phyloP scores from a whole-genome alignment of 1,284 basidiomycete genomes.

The Ustilago curta region DNA sequence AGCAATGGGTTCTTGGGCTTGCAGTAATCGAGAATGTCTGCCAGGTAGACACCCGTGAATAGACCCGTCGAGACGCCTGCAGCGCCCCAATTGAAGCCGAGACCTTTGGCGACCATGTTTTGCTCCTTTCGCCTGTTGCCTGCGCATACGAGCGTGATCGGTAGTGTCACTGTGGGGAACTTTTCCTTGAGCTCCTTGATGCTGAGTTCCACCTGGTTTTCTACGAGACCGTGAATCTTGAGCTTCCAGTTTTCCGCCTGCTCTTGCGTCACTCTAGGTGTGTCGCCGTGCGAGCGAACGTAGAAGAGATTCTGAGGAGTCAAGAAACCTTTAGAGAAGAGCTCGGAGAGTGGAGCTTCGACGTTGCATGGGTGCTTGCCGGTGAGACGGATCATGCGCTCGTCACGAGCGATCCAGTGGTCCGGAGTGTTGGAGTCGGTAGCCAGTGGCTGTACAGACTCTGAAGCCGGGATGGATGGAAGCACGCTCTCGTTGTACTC shows the following conservation, averaged over 20 bases:
- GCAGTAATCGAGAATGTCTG: conserved; percentile 75
- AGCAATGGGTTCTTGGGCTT: conserved; percentile 69
- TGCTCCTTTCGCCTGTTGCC: conserved; percentile 80
- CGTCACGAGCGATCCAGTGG: conserved; percentile 59
- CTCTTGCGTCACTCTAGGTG: conserved; percentile 73
- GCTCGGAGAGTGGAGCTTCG: conserved; percentile 73
- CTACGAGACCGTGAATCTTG: conserved; percentile 72
- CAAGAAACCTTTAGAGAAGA: conserved; percentile 75
- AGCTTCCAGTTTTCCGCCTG: conserved; percentile 73
- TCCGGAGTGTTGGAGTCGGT: conserved; percentile 61
- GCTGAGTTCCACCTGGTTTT: conserved; percentile 51
- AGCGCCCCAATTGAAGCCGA: conserved; percentile 74
- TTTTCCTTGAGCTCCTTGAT: conserved; percentile 70
- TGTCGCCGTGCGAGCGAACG: conserved; percentile 78
- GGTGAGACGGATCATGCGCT: conserved; percentile 56
- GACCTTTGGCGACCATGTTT: conserved; percentile 76
- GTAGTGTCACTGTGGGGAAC: conserved; percentile 75
- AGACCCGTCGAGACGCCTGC: conserved; percentile 75
- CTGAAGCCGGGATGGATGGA: conserved; percentile 47
- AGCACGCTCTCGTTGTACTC: conserved; percentile 38
- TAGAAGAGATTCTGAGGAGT: conserved; percentile 77
- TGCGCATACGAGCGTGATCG: conserved; percentile 78
- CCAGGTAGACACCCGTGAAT: conserved; percentile 77
- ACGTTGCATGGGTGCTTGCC: conserved; percentile 75
- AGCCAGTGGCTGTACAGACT: conserved; percentile 44